Percentiles rank a stretch among this genome's conserved stretches.
Conservation (phyloP, 345 rosid genomes). For the Chamaenerion angustifolium region DNA sequence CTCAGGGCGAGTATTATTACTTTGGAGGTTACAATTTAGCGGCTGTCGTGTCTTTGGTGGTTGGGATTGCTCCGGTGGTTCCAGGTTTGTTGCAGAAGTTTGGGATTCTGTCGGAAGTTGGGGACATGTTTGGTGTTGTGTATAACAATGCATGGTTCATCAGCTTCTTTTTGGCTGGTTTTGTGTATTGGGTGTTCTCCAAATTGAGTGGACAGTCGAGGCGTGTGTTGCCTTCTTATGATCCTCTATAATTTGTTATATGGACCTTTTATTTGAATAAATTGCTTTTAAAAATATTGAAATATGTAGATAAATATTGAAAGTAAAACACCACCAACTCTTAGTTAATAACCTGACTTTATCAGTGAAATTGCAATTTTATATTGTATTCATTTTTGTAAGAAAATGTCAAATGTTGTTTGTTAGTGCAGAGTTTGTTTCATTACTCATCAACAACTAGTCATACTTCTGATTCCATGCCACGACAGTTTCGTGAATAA, state of each 20-base stretch:
- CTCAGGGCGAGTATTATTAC: slow-evolving; percentile 50
- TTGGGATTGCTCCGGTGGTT: slow-evolving; percentile 68
- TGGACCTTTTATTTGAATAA: too few species aligned
- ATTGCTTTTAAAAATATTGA: too few species aligned
- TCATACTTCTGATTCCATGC: too few species aligned
- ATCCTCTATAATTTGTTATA: slow-evolving; percentile 38
- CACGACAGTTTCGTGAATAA: too few species aligned
- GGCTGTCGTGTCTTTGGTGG: slow-evolving; percentile 40
- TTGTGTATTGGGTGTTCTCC: slow-evolving; percentile 43
- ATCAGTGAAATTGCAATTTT: too few species aligned
- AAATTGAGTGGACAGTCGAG: slow-evolving; percentile 20
- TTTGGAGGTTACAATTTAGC: slow-evolving; percentile 50
- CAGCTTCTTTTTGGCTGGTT: slow-evolving; percentile 56
- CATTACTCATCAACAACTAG: too few species aligned
- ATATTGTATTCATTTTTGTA: too few species aligned
- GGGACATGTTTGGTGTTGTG: slow-evolving; percentile 28
- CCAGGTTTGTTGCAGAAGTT: slow-evolving; percentile 76
- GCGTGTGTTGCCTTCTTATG: slow-evolving; percentile 13
- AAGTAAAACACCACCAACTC: too few species aligned
- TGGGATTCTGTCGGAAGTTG: slow-evolving; percentile 28
- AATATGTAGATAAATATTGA: too few species aligned
- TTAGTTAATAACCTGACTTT: too few species aligned
- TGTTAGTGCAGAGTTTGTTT: too few species aligned
- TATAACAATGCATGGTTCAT: slow-evolving; percentile 90
- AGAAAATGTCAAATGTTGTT: too few species aligned